These are phyloP conservation scores for Cardamine chenopodiifolia DNA, from an alignment of 345 rosid species.

Conservation along the genomic window DNA sequence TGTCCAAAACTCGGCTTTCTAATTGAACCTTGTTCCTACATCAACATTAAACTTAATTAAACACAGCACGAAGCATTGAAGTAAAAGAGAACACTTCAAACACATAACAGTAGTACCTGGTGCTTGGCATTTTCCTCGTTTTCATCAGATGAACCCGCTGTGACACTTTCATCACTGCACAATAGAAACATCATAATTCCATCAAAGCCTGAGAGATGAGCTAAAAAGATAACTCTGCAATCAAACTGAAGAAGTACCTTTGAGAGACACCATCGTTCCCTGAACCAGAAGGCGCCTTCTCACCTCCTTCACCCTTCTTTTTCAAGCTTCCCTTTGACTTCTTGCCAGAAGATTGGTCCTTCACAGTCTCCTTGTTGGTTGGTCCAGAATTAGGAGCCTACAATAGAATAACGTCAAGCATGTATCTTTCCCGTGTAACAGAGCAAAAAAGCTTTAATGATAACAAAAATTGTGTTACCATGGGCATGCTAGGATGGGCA, in stretches of 20 bases:
- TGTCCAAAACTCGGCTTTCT: constrained; percentile 74
- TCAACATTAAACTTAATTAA: constrained; percentile 2
- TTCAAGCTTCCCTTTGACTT: constrained; percentile 64
- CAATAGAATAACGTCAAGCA: not conserved
- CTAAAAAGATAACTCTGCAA: not conserved
- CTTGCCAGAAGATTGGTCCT: constrained; percentile 64
- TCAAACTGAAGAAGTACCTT: constrained; percentile 51
- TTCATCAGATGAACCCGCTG: constrained; percentile 90
- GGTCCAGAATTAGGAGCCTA: constrained; percentile 64
- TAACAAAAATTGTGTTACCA: constrained; percentile 46
- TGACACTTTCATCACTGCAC: constrained; percentile 82
- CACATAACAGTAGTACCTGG: constrained; percentile 52
- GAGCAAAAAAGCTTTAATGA: not conserved
- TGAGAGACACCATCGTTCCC: constrained; percentile 88
- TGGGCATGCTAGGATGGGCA: constrained; percentile 82
- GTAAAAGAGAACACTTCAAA: constrained; percentile 1
- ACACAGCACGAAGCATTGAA: not conserved
- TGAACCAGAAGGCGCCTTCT: constrained; percentile 73
- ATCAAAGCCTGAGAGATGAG: not conserved
- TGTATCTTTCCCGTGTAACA: not conserved
- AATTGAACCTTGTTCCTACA: constrained; percentile 57
- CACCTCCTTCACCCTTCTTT: constrained; percentile 64
- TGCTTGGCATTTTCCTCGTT: constrained; percentile 70
- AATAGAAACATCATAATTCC: constrained; percentile 35
- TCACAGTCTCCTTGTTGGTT: constrained; percentile 51